Base-by-base conservation (phyloP, 176 grass and related monocot species). In the Elymus sibiricus region DNA sequence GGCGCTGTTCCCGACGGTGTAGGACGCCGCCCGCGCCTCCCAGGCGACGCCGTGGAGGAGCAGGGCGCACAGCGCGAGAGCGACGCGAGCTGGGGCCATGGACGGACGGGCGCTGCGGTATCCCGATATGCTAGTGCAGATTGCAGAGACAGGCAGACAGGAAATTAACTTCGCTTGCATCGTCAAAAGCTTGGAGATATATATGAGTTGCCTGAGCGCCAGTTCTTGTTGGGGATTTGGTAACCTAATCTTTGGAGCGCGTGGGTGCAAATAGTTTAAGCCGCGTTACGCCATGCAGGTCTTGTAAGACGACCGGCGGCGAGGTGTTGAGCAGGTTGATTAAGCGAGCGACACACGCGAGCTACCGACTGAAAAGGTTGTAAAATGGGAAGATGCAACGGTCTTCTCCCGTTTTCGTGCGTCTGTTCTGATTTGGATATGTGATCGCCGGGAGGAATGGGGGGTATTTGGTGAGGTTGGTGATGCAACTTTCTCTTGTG, bases 1-100 rank as follows among this genome's bases (percentile, higher is more conserved):
- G 3, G 95, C 91, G 72, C 89, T 90, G 71, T 87, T 25, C 12
- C 95, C 95, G 69, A 98, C 93, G 25, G 31, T 92, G 87, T 90
- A 94, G 29, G 81, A 56, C 14, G 74, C 86, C 28, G 86, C 93
- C 4, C 76, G 74, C 65, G 84, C 70, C 34, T 27, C 42, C 38
- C 16, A 60, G 21, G 32, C 13, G 25, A 84, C 37, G 70, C 60
- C 64, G 34, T 58, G 8, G 43, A 74, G 2, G n/a, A 87, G 62
- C 26, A 90, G n/a, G 7, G 61, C 74, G 81, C 51, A 82, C 63
- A 96, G 34, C 6, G 88, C 51, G 8, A 86, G 60, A 15, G 61
- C 71, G 1, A 62, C 39, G 6, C 35, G 28, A 79, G 6, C n/a
- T 67, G 0, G 14, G n/a, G 67, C 91, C 94, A 95, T 95, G 84